A percentile compares a stretch with the other conserved stretches of the same genome.
These are phyloP conservation scores for Termitomyces sp. DNA, from an alignment of 768 basidiomycete genomes.

Conservation along the genomic window DNA sequence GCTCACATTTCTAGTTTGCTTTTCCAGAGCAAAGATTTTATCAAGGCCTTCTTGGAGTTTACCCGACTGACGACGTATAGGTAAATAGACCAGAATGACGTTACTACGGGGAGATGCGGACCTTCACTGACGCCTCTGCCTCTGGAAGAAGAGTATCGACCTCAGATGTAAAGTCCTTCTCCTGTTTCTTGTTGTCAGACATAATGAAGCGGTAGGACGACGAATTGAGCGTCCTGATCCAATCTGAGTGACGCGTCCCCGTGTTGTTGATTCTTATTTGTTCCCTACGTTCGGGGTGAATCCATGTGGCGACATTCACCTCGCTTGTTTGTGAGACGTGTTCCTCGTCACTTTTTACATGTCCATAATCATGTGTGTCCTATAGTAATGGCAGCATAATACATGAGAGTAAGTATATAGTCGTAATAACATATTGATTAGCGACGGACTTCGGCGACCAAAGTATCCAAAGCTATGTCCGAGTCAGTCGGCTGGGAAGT, in stretches of 20 bases:
- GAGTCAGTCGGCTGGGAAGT: neutral
- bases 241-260: constrained; percentile 62
- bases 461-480: constrained; percentile 26
- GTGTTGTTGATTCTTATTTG: constrained; percentile 38
- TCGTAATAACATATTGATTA: constrained; percentile 32
- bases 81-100: constrained; percentile 1
- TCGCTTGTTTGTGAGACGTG: constrained; percentile 7
- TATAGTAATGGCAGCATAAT: constrained; percentile 32
- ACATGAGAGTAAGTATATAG: constrained; percentile 29
- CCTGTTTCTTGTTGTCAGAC: constrained; percentile 80
- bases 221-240: constrained; percentile 25
- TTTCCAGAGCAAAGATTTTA: constrained; percentile 84
- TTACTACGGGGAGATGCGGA: constrained; percentile 24
- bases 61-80: constrained; percentile 47
- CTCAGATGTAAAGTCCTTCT: constrained; percentile 82
- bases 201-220: constrained; percentile 43
- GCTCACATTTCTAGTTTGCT: constrained; percentile 89
- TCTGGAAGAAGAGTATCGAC: constrained; percentile 73
- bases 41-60: constrained; percentile 85
- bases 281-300: constrained; percentile 7
- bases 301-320: constrained; percentile 24
- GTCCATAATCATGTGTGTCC: constrained; percentile 21
- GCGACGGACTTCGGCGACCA: constrained; percentile 36
- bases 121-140: constrained; percentile 64
- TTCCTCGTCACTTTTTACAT: neutral